Evolutionary conservation across 305 asterid species (phyloP).

Genomic region (Salvia sclarea): DNA sequence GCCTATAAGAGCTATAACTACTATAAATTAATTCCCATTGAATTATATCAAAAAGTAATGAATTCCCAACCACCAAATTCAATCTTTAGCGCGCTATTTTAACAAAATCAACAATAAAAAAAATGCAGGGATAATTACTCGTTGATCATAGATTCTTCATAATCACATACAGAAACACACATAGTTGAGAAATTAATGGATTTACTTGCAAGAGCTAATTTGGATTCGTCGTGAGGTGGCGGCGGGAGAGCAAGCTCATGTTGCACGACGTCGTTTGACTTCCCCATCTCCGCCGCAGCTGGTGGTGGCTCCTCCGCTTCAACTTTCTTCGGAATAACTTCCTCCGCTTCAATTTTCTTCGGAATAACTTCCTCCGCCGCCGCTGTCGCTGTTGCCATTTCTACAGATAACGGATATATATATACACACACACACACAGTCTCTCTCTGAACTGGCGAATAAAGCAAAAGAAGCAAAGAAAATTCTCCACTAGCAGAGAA

Average conservation of each 20-base stretch:
- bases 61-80: not conserved
- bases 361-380: constrained; percentile 33
- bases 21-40: not conserved
- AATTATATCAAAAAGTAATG: not conserved
- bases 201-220: constrained; percentile 50
- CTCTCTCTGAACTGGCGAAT: constrained; percentile 27
- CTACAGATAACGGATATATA: not conserved
- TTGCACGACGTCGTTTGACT: constrained; percentile 36
- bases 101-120: not conserved
- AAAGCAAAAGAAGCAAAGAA: not conserved
- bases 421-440: not conserved
- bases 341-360: constrained; percentile 31
- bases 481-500: constrained; percentile 22
- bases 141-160: not conserved
- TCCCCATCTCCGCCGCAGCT: constrained; percentile 41
- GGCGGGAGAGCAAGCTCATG: constrained; percentile 38
- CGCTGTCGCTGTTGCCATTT: constrained; percentile 49
- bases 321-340: constrained; percentile 30
- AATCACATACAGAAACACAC: not conserved
- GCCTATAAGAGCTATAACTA: not conserved
- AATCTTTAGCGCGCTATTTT: not conserved
- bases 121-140: not conserved
- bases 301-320: constrained; percentile 45
- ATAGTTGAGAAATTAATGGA: not conserved
- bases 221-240: constrained; percentile 40